Evolutionary conservation across 768 basidiomycete species (phyloP), one percentile per base, ranked within the genome.

Genomic region (Boletus subcaerulescens): DNA sequence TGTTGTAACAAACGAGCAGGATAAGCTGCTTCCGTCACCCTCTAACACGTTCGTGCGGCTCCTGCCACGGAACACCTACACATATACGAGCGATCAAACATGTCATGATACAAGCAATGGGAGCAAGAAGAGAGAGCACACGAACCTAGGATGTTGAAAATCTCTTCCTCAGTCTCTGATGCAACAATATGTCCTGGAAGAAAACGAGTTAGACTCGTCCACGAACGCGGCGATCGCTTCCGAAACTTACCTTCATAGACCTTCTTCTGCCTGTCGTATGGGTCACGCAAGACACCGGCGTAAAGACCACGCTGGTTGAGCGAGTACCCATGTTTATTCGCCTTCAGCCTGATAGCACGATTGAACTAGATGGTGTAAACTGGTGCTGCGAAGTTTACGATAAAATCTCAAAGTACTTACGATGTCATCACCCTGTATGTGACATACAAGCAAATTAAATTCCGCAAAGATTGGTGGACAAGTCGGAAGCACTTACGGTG

Each of bases 291-390:
- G 32, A 94, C 86, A 0, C 82, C 87, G 7, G 73, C 77, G 61
- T 78, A 94, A 6, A 98, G 71, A 0, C 93, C 94, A 44, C 83
- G 80, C 68, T 98, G 94, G 61, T 98, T 97, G 44, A 98, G 77
- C 13, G 88, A 89, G 70, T 85, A 93, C 0, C 92, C 91, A 66
- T 87, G 79, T 45, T 79, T 82, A 59, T 82, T 82, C 4, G 95
- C 95, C 70, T 93, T 93, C 62, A 87, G 70, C 31, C 94, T 82
- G 69, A 98, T 85, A 6, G 87, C 86, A 9, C 95, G 86, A 70
- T 96, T 97, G 72, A 96, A 96, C 91, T 94, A 47, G 52, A 41
- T 32, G 5, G 29, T 10, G 52, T 31, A 49, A 42, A 41, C 24
- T 11, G 12, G 17, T 13, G 40, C 15, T 31, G 13, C 7, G 3